These are phyloP conservation scores for Solanum chilense DNA, from an alignment of 257 asterid species.

Conservation along the genomic window DNA sequence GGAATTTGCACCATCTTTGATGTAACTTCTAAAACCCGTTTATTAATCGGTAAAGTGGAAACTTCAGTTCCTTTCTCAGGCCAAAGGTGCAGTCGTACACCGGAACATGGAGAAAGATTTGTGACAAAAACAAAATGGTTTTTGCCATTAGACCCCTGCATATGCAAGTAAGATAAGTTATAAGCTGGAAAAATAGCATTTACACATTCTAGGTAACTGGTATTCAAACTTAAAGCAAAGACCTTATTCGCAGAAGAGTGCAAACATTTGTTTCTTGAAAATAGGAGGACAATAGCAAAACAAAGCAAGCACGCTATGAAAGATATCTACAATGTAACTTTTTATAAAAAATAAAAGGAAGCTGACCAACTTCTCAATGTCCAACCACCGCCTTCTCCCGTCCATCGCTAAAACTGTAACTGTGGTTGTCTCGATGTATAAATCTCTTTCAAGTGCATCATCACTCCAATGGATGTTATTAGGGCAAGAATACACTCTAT, in stretches of 20 bases:
- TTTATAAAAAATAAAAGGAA: conserved; percentile 10
- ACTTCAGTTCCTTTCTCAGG: conserved; percentile 48
- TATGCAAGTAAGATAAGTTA: conserved; percentile 4
- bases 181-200: neutral
- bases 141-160: conserved; percentile 62
- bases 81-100: conserved; percentile 95
- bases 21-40: conserved; percentile 63
- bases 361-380: conserved; percentile 86
- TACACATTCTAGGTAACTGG: neutral
- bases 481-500: conserved; percentile 49
- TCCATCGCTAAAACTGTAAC: conserved; percentile 93
- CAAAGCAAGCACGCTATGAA: conserved; percentile 1
- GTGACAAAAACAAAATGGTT: conserved; percentile 84
- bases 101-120: conserved; percentile 92
- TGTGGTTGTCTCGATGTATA: conserved; percentile 63
- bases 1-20: conserved; percentile 92
- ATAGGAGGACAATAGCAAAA: neutral
- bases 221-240: neutral
- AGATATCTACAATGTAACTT: neutral
- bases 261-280: neutral
- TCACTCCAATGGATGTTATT: conserved; percentile 55
- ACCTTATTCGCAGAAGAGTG: neutral
- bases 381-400: conserved; percentile 98
- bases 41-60: conserved; percentile 29
- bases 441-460: conserved; percentile 86